These are phyloP conservation scores for Verbena officinalis DNA, from an alignment of 257 asterid species.

Conservation along the genomic window DNA sequence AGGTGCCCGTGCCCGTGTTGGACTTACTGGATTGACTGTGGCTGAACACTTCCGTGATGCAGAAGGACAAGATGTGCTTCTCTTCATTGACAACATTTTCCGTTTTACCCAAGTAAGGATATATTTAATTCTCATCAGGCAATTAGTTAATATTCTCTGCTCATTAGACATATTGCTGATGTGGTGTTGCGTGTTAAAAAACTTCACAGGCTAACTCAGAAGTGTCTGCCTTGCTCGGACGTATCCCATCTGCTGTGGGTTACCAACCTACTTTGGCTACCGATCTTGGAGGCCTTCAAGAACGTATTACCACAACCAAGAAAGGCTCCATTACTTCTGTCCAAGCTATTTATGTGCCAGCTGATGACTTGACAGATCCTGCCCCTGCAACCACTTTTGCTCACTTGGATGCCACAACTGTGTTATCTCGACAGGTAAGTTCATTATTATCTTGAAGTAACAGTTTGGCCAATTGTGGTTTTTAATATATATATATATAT, in stretches of 20 bases:
- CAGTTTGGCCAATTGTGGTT: not conserved
- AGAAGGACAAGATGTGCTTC: conserved; percentile 99
- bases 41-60: conserved; percentile 99
- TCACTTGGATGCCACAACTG: conserved; percentile 99
- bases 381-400: conserved; percentile 99
- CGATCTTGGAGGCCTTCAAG: conserved; percentile 99
- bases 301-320: conserved; percentile 94
- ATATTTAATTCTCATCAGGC: not conserved
- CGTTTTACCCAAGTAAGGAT: conserved; percentile 85
- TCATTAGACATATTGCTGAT: not conserved
- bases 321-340: conserved; percentile 98
- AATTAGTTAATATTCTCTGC: not conserved
- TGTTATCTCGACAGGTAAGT: conserved; percentile 86
- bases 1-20: conserved; percentile 99
- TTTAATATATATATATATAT: conserved; percentile 17
- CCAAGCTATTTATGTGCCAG: conserved; percentile 99
- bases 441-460: not conserved
- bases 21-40: conserved; percentile 95
- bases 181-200: not conserved
- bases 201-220: conserved; percentile 88
- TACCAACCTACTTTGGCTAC: conserved; percentile 99
- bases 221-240: conserved; percentile 99
- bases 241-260: conserved; percentile 99
- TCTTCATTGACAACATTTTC: conserved; percentile 95
- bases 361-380: conserved; percentile 99